Conservation (phyloP, 306 rosid species). For the Vicia sativa region DNA sequence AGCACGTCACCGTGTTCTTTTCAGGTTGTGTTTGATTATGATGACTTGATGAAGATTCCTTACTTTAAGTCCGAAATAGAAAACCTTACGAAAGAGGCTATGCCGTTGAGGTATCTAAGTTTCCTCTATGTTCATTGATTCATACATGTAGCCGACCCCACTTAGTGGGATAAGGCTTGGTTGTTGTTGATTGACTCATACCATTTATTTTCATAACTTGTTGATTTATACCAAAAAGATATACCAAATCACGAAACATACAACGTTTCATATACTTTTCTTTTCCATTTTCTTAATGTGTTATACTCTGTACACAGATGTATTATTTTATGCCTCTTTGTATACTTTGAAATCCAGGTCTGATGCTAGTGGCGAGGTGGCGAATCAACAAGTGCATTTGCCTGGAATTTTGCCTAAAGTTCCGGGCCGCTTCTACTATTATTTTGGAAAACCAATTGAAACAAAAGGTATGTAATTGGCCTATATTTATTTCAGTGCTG, state of each 20-base stretch:
- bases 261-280: neutral
- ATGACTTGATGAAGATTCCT: constrained; percentile 86
- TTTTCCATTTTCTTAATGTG: constrained; percentile 2
- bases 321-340: constrained; percentile 4
- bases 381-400: constrained; percentile 72
- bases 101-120: constrained; percentile 59
- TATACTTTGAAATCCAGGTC: constrained; percentile 46
- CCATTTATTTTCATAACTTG: constrained; percentile 7
- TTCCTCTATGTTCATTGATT: constrained; percentile 22
- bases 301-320: constrained; percentile 3
- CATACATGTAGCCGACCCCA: too few relatives aligned
- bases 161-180: too few relatives aligned
- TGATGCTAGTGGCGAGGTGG: constrained; percentile 61
- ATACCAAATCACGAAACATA: neutral
- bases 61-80: constrained; percentile 56
- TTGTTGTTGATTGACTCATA: neutral
- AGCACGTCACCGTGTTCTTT: constrained; percentile 34
- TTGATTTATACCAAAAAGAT: neutral
- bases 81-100: constrained; percentile 52
- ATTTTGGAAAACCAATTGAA: constrained; percentile 86
- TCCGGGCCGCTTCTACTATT: constrained; percentile 87
- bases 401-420: constrained; percentile 78
- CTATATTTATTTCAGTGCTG: neutral
- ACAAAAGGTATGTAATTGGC: constrained; percentile 59
- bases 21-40: constrained; percentile 79